Evolutionary conservation across 1,139 yeast genomes (phyloP), one percentile per base, ranked within the genome.

Genomic region (Yamadazyma songkhlaensis): DNA sequence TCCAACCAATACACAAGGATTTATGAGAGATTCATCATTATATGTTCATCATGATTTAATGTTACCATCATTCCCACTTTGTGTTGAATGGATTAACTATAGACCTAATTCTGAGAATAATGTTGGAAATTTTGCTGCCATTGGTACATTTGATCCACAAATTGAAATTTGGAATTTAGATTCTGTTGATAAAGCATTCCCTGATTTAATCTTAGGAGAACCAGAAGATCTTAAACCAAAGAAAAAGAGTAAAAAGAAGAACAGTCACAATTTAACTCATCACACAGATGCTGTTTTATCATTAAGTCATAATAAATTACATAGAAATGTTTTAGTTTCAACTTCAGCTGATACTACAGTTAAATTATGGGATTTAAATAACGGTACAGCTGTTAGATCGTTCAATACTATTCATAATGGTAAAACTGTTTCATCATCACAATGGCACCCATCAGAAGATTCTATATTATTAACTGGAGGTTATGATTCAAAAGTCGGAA

Each of bases 161-260:
- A 92, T 92, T 60, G 99, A 92, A 63, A 74, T 92, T 44, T 94
- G 98, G 98, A 88, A 92, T 62, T 71, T 92, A 53, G 98, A 92
- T 60, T 82, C 84, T 46, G 74, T 90, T 31, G 97, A 94, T 55
- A 87, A 88, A 54, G 94, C 96, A 21, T 92, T 87, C 74, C 99
- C 99, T 12, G 96, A 89, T 55, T 73, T 86, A 51, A 88, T 94
- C 42, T 72, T 92, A 44, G 98, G 98, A 35, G 95, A 86, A 56
- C 80, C 82, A 23, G 72, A 70, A 32, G 69, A 79, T 8, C 54
- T 67, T 31, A 59, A 71, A 6, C 61, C 69, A 53, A 71, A 71
- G 53, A 72, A 73, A 54, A 70, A 68, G 49, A 72, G 72, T 54
- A 72, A 73, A 56, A 75, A 73, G 65, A 79, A 77, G 63, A 64